A percentile compares a stretch with the other conserved stretches of the same genome.
Evolutionary conservation across 106 monocot genomes (phyloP).

Genomic region (Dendrobium chrysotoxum): DNA sequence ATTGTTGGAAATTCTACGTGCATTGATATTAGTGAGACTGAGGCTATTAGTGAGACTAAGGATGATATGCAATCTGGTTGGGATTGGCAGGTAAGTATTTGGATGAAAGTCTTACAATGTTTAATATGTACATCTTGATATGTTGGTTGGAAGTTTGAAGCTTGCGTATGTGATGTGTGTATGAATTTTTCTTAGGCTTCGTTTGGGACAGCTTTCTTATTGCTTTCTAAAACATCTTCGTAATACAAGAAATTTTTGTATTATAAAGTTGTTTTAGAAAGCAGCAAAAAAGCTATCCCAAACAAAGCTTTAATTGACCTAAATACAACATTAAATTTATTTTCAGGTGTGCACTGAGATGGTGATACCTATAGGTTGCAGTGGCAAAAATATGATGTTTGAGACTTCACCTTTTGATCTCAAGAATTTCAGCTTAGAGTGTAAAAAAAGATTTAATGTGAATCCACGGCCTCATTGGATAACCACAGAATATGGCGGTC

Average conservation of each 20-base stretch:
- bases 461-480: slow-evolving; percentile 23
- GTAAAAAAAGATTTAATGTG: slow-evolving; percentile 12
- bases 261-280: no score
- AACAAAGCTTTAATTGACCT: no score
- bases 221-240: background rate
- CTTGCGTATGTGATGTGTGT: no score
- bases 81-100: slow-evolving; percentile 18
- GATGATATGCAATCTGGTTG: background rate
- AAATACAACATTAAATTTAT: background rate
- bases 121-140: no score
- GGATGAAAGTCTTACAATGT: background rate
- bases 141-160: no score
- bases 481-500: slow-evolving; percentile 11
- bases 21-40: background rate
- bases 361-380: slow-evolving; percentile 20
- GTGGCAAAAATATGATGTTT: slow-evolving; percentile 18
- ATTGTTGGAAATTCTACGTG: background rate
- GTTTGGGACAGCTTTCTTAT: background rate
- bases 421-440: background rate
- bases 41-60: background rate
- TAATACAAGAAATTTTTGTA: background rate
- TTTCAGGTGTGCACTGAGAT: slow-evolving; percentile 24
- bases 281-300: no score
- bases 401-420: slow-evolving; percentile 9
- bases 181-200: no score